Evolutionary conservation across 2,329 filamentous ascomycete genomes (phyloP), one percentile per base, ranked within the genome.

Genomic region (Colletotrichum falcatum): DNA sequence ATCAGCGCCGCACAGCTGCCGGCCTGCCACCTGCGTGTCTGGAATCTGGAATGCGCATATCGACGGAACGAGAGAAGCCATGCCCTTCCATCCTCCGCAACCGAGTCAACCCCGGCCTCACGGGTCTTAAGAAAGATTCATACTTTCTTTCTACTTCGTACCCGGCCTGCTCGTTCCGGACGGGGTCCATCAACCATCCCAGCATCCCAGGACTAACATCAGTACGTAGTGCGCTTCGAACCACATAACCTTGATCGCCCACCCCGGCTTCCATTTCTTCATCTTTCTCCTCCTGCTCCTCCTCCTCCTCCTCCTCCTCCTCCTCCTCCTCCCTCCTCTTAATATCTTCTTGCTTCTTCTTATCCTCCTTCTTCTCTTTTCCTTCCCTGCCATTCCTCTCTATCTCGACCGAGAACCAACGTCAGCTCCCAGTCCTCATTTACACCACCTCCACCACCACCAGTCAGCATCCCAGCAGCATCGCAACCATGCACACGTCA

Each of bases 401-500:
- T 6, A 14, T 12, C 30, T 51, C 11, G 9, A 49, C 46, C 56
- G 2, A 46, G 26, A 20, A 33, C 44, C 5, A n/a, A 42, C 56
- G 65, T 67, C 67, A 62, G 58, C 62, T 26, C 26, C 26, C 35
- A 33, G 20, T 23, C 20, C 26, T 33, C 35, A 26, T 14, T 33
- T n/a, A 20, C 30, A 44, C 14, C 6, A 28, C 35, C 9, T 14
- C 37, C 14, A 44, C 49, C 42, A 35, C 23, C 18, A 3, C 14
- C 14, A 16, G 37, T 39, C 14, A 39, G 37, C 37, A 39, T 20
- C 30, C 18, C 48, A 18, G 37, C 37, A 30, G 35, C 33, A 58
- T 62, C 62, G 18, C 44, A 71, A 76, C 71, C 73, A 86, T 88
- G 84, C 85, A 86, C 76, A 87, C 85, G 63, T 85, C 85, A 66